These are phyloP conservation scores for Abrus pulchellus DNA, from an alignment of 306 rosid genomes.

Conservation along the genomic window DNA sequence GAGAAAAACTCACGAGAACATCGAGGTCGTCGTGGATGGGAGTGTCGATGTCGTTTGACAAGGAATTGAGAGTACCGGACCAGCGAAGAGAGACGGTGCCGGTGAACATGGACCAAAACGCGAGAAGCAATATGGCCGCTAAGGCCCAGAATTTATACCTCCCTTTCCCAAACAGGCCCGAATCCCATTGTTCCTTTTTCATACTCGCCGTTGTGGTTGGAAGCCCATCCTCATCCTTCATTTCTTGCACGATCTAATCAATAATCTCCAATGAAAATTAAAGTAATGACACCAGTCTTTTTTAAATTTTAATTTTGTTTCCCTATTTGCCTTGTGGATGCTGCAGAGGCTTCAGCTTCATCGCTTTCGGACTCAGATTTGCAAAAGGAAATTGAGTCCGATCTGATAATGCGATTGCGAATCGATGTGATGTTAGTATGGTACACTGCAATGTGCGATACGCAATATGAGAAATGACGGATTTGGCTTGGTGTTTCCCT, in stretches of 20 bases:
- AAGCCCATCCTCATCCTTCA: constrained; percentile 92
- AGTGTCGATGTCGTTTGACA: constrained; percentile 67
- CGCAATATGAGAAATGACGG: constrained; percentile 19
- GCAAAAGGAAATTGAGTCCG: constrained; percentile 35
- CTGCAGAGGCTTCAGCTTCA: constrained; percentile 33
- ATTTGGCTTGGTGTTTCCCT: constrained; percentile 5
- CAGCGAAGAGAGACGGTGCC: constrained; percentile 97
- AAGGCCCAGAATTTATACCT: constrained; percentile 95
- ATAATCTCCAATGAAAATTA: neutral
- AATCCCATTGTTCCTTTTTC: constrained; percentile 76
- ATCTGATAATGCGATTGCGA: constrained; percentile 35
- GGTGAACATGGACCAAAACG: constrained; percentile 98
- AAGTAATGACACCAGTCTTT: neutral
- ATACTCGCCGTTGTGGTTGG: constrained; percentile 65
- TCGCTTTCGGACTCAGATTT: constrained; percentile 49
- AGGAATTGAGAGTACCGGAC: constrained; percentile 84
- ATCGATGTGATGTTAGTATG: constrained; percentile 43
- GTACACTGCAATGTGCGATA: constrained; percentile 25
- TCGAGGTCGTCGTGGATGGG: constrained; percentile 90
- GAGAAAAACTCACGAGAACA: constrained; percentile 73
- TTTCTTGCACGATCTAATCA: constrained; percentile 57
- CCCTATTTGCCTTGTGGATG: constrained; percentile 1
- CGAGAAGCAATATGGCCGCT: constrained; percentile 89
- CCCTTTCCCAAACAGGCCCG: constrained; percentile 73
- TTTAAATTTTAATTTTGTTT: neutral